Percentiles rank a stretch among this genome's conserved stretches.
Conservation (phyloP, 2,329 filamentous ascomycete species). For the Sarocladiaceae sp. region DNA sequence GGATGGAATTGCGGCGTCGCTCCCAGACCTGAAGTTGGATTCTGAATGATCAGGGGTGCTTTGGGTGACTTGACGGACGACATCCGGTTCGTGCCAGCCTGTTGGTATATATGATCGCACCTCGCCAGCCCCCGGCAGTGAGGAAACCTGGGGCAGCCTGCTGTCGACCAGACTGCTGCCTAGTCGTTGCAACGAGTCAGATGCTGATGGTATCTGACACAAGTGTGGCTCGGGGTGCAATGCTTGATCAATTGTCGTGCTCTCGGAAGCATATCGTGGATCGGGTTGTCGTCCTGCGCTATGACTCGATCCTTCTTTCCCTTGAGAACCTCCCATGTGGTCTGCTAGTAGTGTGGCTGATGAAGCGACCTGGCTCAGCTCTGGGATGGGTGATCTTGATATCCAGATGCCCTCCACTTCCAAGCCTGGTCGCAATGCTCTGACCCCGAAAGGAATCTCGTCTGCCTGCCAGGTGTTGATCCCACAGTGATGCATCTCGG, state of each 20-base stretch:
- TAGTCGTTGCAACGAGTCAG: too few species aligned
- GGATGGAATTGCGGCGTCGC: neutral
- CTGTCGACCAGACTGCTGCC: too few species aligned
- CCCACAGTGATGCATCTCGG: constrained; percentile 49
- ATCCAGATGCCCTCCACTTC: constrained; percentile 84
- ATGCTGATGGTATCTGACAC: too few species aligned
- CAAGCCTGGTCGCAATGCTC: constrained; percentile 76
- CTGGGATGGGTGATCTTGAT: constrained; percentile 42
- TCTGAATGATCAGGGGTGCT: too few species aligned
- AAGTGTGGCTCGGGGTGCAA: neutral
- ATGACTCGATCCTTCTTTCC: neutral
- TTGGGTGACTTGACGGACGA: neutral
- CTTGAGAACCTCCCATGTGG: neutral
- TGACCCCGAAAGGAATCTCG: constrained; percentile 78
- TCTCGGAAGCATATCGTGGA: constrained; percentile 12
- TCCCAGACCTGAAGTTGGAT: too few species aligned
- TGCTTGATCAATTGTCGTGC: neutral
- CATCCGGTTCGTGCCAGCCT: neutral
- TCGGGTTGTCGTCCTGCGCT: constrained; percentile 11
- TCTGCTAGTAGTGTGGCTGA: constrained; percentile 18
- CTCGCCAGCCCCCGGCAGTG: too few species aligned
- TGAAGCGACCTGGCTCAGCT: constrained; percentile 17
- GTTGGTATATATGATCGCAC: constrained; percentile 6
- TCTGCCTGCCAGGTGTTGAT: constrained; percentile 33
- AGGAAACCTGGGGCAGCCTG: too few species aligned